Evolutionary conservation across 2,329 filamentous ascomycete genomes (phyloP).

Genomic region (Aureobasidium zeae): DNA sequence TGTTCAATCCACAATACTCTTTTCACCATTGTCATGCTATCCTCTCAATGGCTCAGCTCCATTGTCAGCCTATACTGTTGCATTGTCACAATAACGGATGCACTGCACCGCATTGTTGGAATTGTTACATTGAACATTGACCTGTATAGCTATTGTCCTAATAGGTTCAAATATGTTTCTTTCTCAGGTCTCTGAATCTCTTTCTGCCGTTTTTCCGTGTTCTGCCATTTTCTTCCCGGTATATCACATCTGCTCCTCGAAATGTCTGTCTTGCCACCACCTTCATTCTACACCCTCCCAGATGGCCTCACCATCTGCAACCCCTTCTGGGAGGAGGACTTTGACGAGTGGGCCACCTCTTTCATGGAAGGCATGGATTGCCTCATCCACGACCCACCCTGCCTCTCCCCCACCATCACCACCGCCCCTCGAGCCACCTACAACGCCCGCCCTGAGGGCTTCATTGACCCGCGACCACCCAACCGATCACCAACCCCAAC

Average conservation of each 20-base stretch:
- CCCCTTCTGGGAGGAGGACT: too few relatives aligned
- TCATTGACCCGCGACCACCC: neutral
- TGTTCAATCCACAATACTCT: too few relatives aligned
- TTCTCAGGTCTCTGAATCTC: neutral
- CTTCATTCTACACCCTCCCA: neutral
- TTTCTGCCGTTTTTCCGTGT: neutral
- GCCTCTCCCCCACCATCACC: too few relatives aligned
- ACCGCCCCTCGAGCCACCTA: neutral
- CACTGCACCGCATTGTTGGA: too few relatives aligned
- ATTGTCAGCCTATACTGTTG: too few relatives aligned
- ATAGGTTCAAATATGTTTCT: neutral
- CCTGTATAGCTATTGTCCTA: slow-evolving; percentile 8
- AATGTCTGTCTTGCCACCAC: neutral
- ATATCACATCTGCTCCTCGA: neutral
- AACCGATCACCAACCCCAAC: neutral
- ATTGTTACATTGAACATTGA: too few relatives aligned
- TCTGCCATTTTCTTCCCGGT: neutral
- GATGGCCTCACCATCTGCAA: slow-evolving; percentile 5
- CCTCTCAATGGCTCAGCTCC: too few relatives aligned
- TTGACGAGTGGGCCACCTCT: too few relatives aligned
- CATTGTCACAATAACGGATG: too few relatives aligned
- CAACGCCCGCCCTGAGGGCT: neutral
- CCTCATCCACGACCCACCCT: too few relatives aligned
- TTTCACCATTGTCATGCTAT: too few relatives aligned
- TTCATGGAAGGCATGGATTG: too few relatives aligned